Conservation (phyloP, 441 rosid species). For the Populus hybrid region DNA sequence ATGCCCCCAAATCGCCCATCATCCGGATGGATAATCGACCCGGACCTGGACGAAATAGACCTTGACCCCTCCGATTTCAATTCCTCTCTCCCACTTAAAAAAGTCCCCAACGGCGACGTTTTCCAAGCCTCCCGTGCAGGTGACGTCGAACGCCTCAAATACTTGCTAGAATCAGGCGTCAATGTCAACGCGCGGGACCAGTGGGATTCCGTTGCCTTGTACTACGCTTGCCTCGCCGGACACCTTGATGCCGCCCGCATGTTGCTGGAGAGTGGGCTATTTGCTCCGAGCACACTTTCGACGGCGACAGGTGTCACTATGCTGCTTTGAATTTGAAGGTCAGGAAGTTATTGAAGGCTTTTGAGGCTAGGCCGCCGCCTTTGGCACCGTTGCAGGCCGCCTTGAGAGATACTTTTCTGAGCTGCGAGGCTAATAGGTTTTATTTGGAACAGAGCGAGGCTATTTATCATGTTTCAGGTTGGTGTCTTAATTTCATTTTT, state of each 20-base stretch:
- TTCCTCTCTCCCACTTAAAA: conserved; percentile 65
- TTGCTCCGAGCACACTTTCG: conserved; percentile 93
- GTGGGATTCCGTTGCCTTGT: conserved; percentile 95
- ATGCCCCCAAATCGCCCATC: conserved; percentile 22
- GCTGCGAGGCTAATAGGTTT: conserved; percentile 49
- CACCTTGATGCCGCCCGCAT: conserved; percentile 82
- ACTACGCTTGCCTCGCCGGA: conserved; percentile 90
- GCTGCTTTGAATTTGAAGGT: conserved; percentile 84
- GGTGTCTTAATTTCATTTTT: background rate
- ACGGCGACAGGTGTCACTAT: conserved; percentile 92
- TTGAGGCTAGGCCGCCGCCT: conserved; percentile 95
- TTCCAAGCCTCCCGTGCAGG: conserved; percentile 92
- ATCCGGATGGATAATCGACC: conserved; percentile 42
- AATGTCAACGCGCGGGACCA: conserved; percentile 91
- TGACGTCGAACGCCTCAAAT: conserved; percentile 73
- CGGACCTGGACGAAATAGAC: conserved; percentile 71
- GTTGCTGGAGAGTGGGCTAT: conserved; percentile 84
- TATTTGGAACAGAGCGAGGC: conserved; percentile 50
- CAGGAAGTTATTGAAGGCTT: conserved; percentile 85
- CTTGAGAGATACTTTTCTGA: conserved; percentile 66
- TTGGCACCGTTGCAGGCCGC: conserved; percentile 72
- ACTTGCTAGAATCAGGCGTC: conserved; percentile 74
- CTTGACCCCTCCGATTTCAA: conserved; percentile 72
- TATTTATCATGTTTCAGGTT: conserved; percentile 49
- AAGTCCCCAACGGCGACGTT: conserved; percentile 87